A percentile compares a stretch with the other conserved stretches of the same genome.
Evolutionary conservation across 2,329 filamentous ascomycete species (phyloP).

Genomic region (Sordariomycetes sp.): DNA sequence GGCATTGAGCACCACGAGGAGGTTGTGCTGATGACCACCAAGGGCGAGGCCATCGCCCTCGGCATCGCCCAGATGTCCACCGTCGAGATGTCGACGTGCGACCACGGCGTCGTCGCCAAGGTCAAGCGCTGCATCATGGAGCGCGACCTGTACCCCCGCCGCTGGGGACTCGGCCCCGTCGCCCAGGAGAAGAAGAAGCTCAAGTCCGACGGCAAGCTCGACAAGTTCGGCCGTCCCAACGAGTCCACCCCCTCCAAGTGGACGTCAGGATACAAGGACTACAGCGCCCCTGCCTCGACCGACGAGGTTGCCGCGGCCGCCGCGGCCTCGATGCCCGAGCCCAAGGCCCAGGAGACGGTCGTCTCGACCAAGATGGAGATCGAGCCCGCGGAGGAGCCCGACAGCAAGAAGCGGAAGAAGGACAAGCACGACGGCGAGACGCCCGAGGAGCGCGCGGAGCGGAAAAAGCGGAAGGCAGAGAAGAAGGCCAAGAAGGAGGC

Average conservation of each 20-base stretch:
- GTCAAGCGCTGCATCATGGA: conserved; percentile 99
- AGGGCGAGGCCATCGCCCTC: conserved; percentile 95
- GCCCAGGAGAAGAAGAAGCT: conserved; percentile 99
- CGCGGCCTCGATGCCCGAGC: conserved; percentile 25
- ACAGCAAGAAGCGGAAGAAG: conserved; percentile 68
- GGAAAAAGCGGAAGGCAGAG: conserved; percentile 50
- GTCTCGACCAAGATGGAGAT: conserved; percentile 20
- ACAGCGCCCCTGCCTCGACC: conserved; percentile 46
- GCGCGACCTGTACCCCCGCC: conserved; percentile 89
- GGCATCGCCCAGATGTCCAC: conserved; percentile 97
- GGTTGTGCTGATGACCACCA: conserved; percentile 96
- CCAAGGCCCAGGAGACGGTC: conserved; percentile 22
- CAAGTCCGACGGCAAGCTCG: conserved; percentile 94
- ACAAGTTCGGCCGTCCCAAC: conserved; percentile 92
- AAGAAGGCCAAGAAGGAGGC: conserved; percentile 49
- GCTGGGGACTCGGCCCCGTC: conserved; percentile 92
- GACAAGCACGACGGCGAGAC: conserved; percentile 72
- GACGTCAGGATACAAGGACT: conserved; percentile 90
- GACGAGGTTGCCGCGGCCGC: conserved; percentile 33
- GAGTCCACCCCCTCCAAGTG: conserved; percentile 90
- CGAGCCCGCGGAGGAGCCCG: conserved; percentile 40
- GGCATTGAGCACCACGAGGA: conserved; percentile 93
- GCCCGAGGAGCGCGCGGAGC: conserved; percentile 55
- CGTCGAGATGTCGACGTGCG: conserved; percentile 91
- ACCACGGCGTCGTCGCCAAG: conserved; percentile 96